phyloP scores from a whole-genome alignment of 139 green algal species.

The Closterium sp. region DNA sequence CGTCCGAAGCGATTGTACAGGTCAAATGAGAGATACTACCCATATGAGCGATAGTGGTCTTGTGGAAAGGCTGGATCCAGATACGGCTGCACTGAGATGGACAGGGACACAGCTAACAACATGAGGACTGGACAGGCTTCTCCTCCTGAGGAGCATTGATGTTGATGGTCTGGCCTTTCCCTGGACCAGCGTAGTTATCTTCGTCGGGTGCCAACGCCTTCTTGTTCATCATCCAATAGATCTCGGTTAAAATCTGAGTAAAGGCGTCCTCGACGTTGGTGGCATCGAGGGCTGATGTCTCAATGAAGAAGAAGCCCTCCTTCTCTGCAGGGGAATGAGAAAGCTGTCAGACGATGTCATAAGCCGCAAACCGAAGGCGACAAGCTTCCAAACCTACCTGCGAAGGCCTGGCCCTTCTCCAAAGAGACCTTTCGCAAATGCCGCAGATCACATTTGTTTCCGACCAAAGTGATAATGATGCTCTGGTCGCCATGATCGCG shows the following conservation, averaged over 20 bases:
- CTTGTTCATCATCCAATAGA: slow-evolving; percentile 73
- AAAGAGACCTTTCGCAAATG: slow-evolving; percentile 89
- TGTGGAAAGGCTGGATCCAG: neutral
- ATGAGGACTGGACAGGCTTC: slow-evolving; percentile 3
- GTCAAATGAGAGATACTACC: neutral
- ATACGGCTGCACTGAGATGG: neutral
- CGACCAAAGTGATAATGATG: slow-evolving; percentile 98
- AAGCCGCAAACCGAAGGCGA: neutral
- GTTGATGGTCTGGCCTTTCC: slow-evolving; percentile 6
- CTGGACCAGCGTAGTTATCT: neutral
- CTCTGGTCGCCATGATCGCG: slow-evolving; percentile 94
- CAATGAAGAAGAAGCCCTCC: slow-evolving; percentile 31
- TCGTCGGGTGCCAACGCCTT: slow-evolving; percentile 2
- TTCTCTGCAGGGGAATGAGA: slow-evolving; percentile 8
- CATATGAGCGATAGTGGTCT: neutral
- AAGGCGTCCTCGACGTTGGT: slow-evolving; percentile 35
- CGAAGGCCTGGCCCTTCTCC: slow-evolving; percentile 74
- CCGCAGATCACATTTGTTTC: slow-evolving; percentile 97
- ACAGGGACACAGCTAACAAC: neutral
- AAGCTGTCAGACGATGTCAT: neutral
- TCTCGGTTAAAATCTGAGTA: slow-evolving; percentile 24
- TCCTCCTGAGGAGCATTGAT: slow-evolving; percentile 3
- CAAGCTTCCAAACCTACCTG: slow-evolving; percentile 3
- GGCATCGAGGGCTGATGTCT: slow-evolving; percentile 30
- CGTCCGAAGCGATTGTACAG: neutral